These are phyloP conservation scores for Fusarium concolor DNA, from an alignment of 2,329 filamentous ascomycete genomes.

Conservation along the genomic window DNA sequence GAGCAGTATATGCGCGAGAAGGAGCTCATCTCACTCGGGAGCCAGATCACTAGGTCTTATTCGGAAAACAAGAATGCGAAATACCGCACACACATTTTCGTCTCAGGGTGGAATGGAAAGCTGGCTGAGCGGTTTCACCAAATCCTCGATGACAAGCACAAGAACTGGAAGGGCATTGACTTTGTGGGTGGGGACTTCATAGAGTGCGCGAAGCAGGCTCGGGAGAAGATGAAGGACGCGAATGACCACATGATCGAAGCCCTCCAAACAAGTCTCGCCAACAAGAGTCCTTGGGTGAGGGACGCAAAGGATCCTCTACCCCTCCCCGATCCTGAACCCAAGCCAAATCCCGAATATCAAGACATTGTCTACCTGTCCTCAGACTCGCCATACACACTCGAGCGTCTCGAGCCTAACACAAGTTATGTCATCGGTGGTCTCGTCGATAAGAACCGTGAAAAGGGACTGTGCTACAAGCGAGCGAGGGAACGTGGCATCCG, in stretches of 20 bases:
- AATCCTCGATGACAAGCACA: conserved; percentile 76
- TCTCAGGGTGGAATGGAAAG: conserved; percentile 82
- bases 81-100: conserved; percentile 76
- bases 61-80: conserved; percentile 81
- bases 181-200: conserved; percentile 82
- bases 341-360: conserved; percentile 49
- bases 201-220: conserved; percentile 72
- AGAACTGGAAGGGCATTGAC: conserved; percentile 81
- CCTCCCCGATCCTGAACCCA: conserved; percentile 50
- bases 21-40: conserved; percentile 83
- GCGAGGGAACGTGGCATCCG: conserved; percentile 80
- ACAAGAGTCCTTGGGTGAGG: conserved; percentile 47
- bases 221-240: conserved; percentile 70
- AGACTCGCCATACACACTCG: conserved; percentile 88
- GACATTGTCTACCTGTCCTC: conserved; percentile 88
- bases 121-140: conserved; percentile 85
- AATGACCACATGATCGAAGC: conserved; percentile 71
- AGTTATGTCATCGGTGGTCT: conserved; percentile 94
- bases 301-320: conserved; percentile 52
- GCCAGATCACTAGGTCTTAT: conserved; percentile 89
- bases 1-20: conserved; percentile 89
- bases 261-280: conserved; percentile 57
- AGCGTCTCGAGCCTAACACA: conserved; percentile 84
- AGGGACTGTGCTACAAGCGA: conserved; percentile 89
- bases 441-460: conserved; percentile 96